phyloP scores from a whole-genome alignment of 2,329 filamentous ascomycete genomes.

The Cordyceps tenuipes region DNA sequence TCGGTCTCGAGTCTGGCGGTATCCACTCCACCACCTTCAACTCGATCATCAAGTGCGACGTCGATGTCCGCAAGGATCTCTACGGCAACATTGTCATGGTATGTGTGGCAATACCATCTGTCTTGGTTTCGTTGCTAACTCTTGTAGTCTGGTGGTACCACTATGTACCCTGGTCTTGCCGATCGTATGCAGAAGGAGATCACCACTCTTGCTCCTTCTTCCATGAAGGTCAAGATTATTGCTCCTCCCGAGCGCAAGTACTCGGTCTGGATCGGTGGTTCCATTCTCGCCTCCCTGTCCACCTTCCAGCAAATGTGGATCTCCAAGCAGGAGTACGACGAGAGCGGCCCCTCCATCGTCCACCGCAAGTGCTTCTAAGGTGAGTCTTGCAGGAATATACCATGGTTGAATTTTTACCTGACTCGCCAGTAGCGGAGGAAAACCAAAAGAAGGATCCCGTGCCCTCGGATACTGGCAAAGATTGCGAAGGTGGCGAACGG shows the following conservation, averaged over 20 bases:
- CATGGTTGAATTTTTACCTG: background rate
- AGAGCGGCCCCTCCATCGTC: constrained; percentile 97
- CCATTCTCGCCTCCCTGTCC: constrained; percentile 96
- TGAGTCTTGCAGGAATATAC: constrained; percentile 25
- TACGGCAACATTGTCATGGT: constrained; percentile 99
- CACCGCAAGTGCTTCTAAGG: constrained; percentile 99
- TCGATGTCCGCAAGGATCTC: constrained; percentile 99
- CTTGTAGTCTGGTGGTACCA: constrained; percentile 93
- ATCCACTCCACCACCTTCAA: constrained; percentile 99
- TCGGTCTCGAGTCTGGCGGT: constrained; percentile 96
- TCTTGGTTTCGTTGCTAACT: background rate
- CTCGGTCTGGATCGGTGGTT: constrained; percentile 99
- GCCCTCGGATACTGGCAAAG: constrained; percentile 31
- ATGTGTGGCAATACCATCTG: constrained; percentile 33
- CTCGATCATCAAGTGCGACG: constrained; percentile 99
- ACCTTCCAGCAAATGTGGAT: constrained; percentile 99
- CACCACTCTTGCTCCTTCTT: constrained; percentile 95
- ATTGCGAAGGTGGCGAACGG: constrained; percentile 37
- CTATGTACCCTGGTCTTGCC: constrained; percentile 99
- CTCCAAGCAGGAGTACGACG: constrained; percentile 99
- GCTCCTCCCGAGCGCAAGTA: constrained; percentile 99
- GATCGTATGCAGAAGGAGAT: constrained; percentile 99
- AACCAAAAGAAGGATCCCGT: constrained; percentile 26
- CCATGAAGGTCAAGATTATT: constrained; percentile 99
- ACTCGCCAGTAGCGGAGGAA: constrained; percentile 19